Evolutionary conservation across 2,329 filamentous ascomycete genomes (phyloP), one percentile per base, ranked within the genome.

Genomic region (Colletotrichum siamense): DNA sequence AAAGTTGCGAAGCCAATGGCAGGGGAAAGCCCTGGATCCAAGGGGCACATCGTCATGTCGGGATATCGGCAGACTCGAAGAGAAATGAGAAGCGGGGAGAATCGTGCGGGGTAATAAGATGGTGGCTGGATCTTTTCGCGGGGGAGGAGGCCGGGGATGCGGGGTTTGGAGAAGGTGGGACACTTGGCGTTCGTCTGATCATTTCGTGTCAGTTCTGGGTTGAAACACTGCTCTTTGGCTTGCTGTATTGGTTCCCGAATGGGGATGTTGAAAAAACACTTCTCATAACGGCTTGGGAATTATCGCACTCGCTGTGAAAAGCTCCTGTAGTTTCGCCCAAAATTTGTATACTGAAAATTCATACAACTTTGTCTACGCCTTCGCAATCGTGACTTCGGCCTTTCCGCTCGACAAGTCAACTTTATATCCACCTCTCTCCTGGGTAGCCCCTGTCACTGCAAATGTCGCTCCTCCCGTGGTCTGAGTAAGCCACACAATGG

Each of bases 81-180:
- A 57, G 71, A 44, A 52, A 24, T 26, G 36, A 32, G 32, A 18
- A 39, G 26, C n/a, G 15, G 39, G 16, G 26, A 18, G 52, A 8
- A 72, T 44, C 9, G 30, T 72, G 73, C 69, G 69, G 73, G 69
- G 69, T 64, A 52, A 24, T 8, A 12, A 10, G 28, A 52, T 16
- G 15, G 44, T 59, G 65, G 65, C 13, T 68, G 65, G 18, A 68
- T 9, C 22, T 64, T 39, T 22, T 36, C 13, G 32, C 6, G 36
- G 57, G 24, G 28, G 44, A 65, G 18, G 18, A 32, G 22, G 24
- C 9, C 30, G 59, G 52, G 34, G 36, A 57, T 67, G 73, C 34
- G 69, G 73, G 69, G 63, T 34, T 70, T 73, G 73, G 73, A 44
- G 73, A 75, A 55, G 39, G 18, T 34, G 49, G 44, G 62, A 28